Conservation (phyloP, 2,329 filamentous ascomycete species). For the Hypoxylon sp. region DNA sequence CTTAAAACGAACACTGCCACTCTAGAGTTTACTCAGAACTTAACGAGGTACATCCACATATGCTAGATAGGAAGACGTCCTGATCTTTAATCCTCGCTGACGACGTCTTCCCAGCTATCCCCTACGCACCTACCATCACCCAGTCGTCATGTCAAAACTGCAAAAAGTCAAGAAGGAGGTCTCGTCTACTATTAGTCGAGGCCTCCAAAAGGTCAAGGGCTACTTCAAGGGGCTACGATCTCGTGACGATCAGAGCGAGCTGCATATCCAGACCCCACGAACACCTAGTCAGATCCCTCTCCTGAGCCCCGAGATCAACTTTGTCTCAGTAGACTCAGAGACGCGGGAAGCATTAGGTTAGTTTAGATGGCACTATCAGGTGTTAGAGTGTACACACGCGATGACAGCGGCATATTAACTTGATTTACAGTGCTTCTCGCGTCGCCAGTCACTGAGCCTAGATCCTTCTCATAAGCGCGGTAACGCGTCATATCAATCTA, state of each 20-base stretch:
- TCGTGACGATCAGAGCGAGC: not conserved
- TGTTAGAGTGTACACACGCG: not conserved
- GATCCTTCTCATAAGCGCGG: not conserved
- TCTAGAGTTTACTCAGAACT: not conserved
- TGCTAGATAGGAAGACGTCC: not conserved
- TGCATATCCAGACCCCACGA: not conserved
- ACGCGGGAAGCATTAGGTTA: not conserved
- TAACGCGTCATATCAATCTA: too few relatives aligned
- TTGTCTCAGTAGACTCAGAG: not conserved
- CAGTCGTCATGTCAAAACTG: not conserved
- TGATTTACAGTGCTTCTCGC: not conserved
- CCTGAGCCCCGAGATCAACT: not conserved
- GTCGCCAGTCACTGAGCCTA: not conserved
- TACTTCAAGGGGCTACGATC: slow-evolving; percentile 2
- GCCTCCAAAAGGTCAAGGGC: slow-evolving; percentile 1
- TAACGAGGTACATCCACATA: not conserved
- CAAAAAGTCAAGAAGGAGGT: not conserved
- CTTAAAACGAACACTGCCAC: not conserved
- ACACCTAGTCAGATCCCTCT: not conserved
- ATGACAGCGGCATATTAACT: not conserved
- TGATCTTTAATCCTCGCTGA: not conserved
- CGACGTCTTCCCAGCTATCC: not conserved
- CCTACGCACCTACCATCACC: not conserved
- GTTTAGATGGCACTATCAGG: not conserved
- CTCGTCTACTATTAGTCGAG: too few relatives aligned